These are phyloP conservation scores for Pestalotiopsis sp. DNA, from an alignment of 2,329 filamentous ascomycete genomes.

Conservation along the genomic window DNA sequence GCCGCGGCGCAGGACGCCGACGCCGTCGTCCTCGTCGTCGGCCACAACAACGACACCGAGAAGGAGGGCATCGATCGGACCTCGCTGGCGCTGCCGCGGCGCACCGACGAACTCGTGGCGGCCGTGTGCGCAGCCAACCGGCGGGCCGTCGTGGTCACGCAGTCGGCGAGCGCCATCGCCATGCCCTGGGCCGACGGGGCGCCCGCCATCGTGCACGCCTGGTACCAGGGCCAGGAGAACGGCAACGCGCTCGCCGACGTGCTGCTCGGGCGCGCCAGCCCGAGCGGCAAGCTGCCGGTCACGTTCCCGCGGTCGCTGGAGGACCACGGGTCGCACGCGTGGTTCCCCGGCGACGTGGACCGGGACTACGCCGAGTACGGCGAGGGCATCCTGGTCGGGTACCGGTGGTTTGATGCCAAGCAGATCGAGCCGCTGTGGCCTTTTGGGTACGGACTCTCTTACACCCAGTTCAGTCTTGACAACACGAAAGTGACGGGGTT, in stretches of 20 bases:
- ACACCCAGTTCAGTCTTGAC: not conserved
- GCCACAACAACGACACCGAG: not conserved
- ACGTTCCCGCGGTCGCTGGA: not conserved
- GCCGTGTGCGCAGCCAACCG: not conserved
- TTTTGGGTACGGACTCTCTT: not conserved
- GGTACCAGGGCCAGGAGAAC: constrained; percentile 6
- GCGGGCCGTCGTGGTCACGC: not conserved
- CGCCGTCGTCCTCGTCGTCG: not conserved
- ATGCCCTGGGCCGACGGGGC: not conserved
- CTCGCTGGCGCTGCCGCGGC: not conserved
- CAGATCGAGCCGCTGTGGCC: not conserved
- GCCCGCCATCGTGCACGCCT: not conserved
- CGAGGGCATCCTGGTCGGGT: not conserved
- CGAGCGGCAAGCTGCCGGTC: not conserved
- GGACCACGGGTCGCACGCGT: not conserved
- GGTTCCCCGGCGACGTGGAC: not conserved
- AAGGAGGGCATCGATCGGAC: constrained; percentile 1
- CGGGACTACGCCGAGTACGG: not conserved
- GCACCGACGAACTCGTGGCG: not conserved
- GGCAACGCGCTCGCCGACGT: not conserved
- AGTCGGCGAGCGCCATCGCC: not conserved
- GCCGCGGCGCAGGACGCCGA: not conserved
- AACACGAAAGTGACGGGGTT: not conserved
- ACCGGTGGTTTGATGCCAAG: not conserved
- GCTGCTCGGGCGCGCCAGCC: not conserved